These are phyloP conservation scores for Hypomyces perniciosus DNA, from an alignment of 2,329 filamentous ascomycete genomes.

Conservation along the genomic window DNA sequence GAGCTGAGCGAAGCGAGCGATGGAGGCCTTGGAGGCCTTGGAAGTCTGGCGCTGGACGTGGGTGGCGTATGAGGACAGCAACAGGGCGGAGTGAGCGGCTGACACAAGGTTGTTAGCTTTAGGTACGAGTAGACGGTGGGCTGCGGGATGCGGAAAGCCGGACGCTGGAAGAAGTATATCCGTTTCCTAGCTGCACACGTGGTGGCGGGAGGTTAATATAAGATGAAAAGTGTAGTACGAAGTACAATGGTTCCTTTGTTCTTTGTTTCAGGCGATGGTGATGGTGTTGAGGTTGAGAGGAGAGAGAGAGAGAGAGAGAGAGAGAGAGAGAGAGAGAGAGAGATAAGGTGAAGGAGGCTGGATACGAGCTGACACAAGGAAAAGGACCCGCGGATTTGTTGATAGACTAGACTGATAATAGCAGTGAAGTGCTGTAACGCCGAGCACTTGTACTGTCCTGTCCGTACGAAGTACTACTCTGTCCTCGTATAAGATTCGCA, in stretches of 20 bases:
- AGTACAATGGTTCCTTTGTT: too few relatives aligned
- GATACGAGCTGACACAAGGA: not conserved
- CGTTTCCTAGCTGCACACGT: not conserved
- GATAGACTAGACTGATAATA: too few relatives aligned
- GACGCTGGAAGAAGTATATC: not conserved
- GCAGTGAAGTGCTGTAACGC: too few relatives aligned
- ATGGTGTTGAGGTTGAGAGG: not conserved
- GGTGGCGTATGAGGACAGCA: not conserved
- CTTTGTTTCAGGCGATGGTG: too few relatives aligned
- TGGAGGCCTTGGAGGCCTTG: constrained; percentile 1
- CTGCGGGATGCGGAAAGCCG: not conserved
- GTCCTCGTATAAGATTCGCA: too few relatives aligned
- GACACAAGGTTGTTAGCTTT: not conserved
- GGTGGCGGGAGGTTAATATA: not conserved
- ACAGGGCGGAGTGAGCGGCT: not conserved
- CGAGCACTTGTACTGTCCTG: too few relatives aligned
- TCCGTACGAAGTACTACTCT: too few relatives aligned
- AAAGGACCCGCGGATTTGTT: not conserved
- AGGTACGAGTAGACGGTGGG: too few relatives aligned
- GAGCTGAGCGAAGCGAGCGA: not conserved
- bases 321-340: not conserved
- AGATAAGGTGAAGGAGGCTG: not conserved
- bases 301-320: not conserved
- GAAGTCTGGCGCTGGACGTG: not conserved
- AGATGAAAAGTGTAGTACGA: not conserved